Percentiles rank a stretch among this genome's conserved stretches.
Conservation (phyloP, 2,329 filamentous ascomycete species). For the Pseudocercospora musae region DNA sequence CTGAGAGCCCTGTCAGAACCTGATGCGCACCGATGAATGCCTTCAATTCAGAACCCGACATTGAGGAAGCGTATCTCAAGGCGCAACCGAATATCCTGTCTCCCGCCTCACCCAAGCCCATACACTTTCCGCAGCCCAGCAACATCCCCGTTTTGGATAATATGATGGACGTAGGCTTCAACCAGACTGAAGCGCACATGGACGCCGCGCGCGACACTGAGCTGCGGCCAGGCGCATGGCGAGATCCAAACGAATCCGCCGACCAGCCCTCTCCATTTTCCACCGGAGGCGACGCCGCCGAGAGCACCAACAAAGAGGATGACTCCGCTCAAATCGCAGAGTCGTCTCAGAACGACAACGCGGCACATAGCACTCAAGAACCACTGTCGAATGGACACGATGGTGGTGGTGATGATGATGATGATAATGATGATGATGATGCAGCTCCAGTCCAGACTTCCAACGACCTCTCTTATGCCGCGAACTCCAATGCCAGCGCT, state of each 20-base stretch:
- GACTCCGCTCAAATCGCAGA: constrained; percentile 1
- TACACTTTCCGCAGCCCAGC: constrained; percentile 64
- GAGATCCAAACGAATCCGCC: constrained; percentile 29
- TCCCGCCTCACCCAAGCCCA: constrained; percentile 67
- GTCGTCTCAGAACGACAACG: neutral
- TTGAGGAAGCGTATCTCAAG: constrained; percentile 58
- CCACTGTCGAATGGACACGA: constrained; percentile 17
- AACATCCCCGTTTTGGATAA: constrained; percentile 68
- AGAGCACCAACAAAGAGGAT: constrained; percentile 3
- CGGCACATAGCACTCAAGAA: constrained; percentile 24
- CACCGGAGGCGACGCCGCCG: constrained; percentile 20
- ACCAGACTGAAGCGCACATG: constrained; percentile 62
- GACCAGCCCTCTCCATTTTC: constrained; percentile 20
- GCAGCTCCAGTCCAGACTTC: constrained; percentile 16
- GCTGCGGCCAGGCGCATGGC: constrained; percentile 34
- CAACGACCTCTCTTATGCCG: constrained; percentile 23
- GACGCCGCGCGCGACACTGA: constrained; percentile 34
- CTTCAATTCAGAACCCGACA: constrained; percentile 1
- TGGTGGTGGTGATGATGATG: too few species aligned
- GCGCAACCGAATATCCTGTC: constrained; percentile 58
- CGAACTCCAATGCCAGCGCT: constrained; percentile 12
- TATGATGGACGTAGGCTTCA: constrained; percentile 69
- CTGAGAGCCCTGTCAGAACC: constrained; percentile 1
- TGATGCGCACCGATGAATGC: constrained; percentile 25
- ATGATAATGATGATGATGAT: too few species aligned